These are phyloP conservation scores for Kodamaea laetipori DNA, from an alignment of 805 yeast genomes.

Conservation along the genomic window DNA sequence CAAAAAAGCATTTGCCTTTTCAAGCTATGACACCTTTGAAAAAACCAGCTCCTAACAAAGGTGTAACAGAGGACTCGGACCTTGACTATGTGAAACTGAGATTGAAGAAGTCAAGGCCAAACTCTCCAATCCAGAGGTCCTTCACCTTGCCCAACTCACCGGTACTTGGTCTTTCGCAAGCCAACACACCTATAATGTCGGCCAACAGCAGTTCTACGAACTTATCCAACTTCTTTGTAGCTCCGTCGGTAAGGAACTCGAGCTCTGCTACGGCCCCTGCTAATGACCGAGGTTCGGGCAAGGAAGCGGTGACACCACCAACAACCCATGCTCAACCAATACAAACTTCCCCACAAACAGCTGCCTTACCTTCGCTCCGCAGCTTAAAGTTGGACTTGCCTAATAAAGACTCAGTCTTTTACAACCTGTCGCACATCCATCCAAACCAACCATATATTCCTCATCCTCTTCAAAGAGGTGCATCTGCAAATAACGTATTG, in stretches of 20 bases:
- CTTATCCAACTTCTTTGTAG: conserved; percentile 37
- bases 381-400: conserved; percentile 55
- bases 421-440: neutral
- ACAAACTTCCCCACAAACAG: conserved; percentile 16
- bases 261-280: conserved; percentile 11
- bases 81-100: conserved; percentile 48
- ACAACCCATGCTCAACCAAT: conserved; percentile 28
- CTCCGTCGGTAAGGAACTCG: conserved; percentile 21
- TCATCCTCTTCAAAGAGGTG: conserved; percentile 32
- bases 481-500: conserved; percentile 22
- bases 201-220: conserved; percentile 45
- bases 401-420: conserved; percentile 25
- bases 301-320: conserved; percentile 12
- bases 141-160: conserved; percentile 49
- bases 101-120: conserved; percentile 52
- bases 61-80: conserved; percentile 45
- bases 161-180: conserved; percentile 39
- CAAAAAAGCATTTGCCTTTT: conserved; percentile 52
- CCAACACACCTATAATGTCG: conserved; percentile 44
- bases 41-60: conserved; percentile 11
- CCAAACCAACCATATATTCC: conserved; percentile 2
- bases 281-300: neutral
- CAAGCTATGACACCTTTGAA: conserved; percentile 17
- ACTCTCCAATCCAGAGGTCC: conserved; percentile 42
- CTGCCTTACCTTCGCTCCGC: conserved; percentile 49